Base-by-base conservation (phyloP, 345 rosid genomes). In the Garcia nutans region DNA sequence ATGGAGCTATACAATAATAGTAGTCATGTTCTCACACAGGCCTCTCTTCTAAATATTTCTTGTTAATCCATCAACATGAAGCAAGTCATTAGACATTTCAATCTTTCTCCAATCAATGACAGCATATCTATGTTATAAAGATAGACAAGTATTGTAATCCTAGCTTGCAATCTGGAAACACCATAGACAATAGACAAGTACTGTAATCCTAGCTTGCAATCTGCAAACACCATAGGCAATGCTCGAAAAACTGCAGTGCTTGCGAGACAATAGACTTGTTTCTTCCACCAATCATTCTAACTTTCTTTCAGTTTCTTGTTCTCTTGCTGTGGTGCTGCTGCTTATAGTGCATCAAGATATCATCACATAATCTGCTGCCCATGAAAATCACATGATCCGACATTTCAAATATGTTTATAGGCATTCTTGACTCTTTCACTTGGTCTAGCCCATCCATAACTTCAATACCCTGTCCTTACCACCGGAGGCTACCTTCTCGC, bases 401-500 rank as follows among this genome's bases (percentile, higher is more conserved):
- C 8, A 28, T 63, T 56, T 76, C 76, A n/a, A 65, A 31, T 68
- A 59, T 9, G 55, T 62, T 17, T n/a, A 19, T 1, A 22, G n/a
- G 71, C 68, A 24, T 3, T 41, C 71, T 61, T 24, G 20, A 55
- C 74, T 70, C 59, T 49, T 26, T 41, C 45, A 54, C 24, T 62
- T 33, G 70, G 60, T 55, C 80, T 88, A 96, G 10, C 98, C 97
- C 90, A 93, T 90, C 99, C 98, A 93, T 61, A 93, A 84, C 86
- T 96, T 93, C 89, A 96, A 79, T 28, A 90, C 96, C 87, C 83
- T 84, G 67, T 96, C 98, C 76, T 88, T 93, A 58, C 99, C 99
- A 64, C 98, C 98, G 11, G 97, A 96, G 26, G 91, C 98, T 44
- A 96, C 99, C 86, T 96, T 93, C 91, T 96, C 98, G 23, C 97